phyloP scores from a whole-genome alignment of 768 basidiomycete species.

The Tricholomella constricta region DNA sequence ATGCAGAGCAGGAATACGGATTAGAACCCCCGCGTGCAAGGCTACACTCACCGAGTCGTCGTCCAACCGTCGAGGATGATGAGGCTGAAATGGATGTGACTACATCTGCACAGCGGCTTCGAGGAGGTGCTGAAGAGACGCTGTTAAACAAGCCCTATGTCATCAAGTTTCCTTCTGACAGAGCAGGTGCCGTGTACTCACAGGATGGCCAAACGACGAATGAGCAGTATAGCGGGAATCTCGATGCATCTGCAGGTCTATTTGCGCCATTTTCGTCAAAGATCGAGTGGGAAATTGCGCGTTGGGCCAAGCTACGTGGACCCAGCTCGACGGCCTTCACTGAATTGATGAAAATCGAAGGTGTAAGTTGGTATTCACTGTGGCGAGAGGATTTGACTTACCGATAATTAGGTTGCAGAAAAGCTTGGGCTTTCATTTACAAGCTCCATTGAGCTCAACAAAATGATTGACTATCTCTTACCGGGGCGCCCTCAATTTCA shows the following conservation, averaged over 20 bases:
- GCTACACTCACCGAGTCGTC: no score
- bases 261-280: conserved; percentile 36
- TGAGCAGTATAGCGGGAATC: background rate
- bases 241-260: conserved; percentile 8
- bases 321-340: conserved; percentile 38
- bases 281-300: conserved; percentile 41
- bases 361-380: conserved; percentile 26
- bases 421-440: conserved; percentile 25
- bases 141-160: conserved; percentile 1
- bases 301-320: conserved; percentile 41
- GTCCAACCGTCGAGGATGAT: no score
- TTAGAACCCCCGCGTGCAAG: background rate
- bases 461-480: conserved; percentile 27
- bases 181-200: no score
- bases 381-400: conserved; percentile 3
- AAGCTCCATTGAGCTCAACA: conserved; percentile 26
- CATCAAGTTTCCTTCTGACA: no score
- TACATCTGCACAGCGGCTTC: no score
- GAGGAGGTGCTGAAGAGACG: no score
- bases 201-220: background rate
- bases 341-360: conserved; percentile 40
- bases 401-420: conserved; percentile 20
- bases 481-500: conserved; percentile 28
- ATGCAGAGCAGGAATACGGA: background rate
- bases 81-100: no score